These are phyloP conservation scores for Pisolithus thermaeus DNA, from an alignment of 1,284 basidiomycete species.

Conservation along the genomic window DNA sequence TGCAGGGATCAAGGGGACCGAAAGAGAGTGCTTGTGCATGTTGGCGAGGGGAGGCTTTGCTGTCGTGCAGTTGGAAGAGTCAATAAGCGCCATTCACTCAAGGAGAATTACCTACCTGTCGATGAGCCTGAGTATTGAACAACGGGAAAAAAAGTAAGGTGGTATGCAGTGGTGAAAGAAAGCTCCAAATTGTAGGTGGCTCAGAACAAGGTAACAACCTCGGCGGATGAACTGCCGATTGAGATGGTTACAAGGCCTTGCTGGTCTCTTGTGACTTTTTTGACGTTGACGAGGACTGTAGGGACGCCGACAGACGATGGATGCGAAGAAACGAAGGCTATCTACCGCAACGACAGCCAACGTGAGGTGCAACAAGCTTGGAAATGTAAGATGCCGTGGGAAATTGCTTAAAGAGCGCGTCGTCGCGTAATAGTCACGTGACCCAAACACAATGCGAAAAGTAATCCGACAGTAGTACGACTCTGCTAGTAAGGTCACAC, in stretches of 20 bases:
- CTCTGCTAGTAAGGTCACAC: too few relatives aligned
- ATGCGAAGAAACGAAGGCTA: constrained; percentile 6
- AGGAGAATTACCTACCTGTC: constrained; percentile 16
- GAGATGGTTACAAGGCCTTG: constrained; percentile 3
- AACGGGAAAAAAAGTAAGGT: constrained; percentile 9
- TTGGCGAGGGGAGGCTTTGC: constrained; percentile 13
- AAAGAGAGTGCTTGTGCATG: constrained; percentile 29
- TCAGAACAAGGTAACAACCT: constrained; percentile 9
- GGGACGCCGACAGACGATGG: constrained; percentile 6
- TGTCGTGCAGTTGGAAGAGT: constrained; percentile 7
- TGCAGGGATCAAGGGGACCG: constrained; percentile 31
- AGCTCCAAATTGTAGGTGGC: constrained; percentile 17
- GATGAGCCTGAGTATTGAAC: constrained; percentile 8
- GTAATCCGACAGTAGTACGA: not conserved
- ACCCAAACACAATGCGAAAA: constrained; percentile 17
- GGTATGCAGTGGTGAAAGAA: constrained; percentile 22
- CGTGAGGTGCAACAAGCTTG: constrained; percentile 25
- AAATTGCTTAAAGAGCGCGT: constrained; percentile 30
- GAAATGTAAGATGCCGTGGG: constrained; percentile 21
- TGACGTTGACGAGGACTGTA: constrained; percentile 7
- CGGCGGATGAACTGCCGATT: constrained; percentile 13
- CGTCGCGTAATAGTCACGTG: constrained; percentile 32
- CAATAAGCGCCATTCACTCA: constrained; percentile 3
- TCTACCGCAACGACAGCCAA: constrained; percentile 20
- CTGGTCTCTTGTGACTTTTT: constrained; percentile 6